A percentile compares a stretch with the other conserved stretches of the same genome.
phyloP scores from a whole-genome alignment of 164 flowering plant genomes.

The Umbilicus rupestris region DNA sequence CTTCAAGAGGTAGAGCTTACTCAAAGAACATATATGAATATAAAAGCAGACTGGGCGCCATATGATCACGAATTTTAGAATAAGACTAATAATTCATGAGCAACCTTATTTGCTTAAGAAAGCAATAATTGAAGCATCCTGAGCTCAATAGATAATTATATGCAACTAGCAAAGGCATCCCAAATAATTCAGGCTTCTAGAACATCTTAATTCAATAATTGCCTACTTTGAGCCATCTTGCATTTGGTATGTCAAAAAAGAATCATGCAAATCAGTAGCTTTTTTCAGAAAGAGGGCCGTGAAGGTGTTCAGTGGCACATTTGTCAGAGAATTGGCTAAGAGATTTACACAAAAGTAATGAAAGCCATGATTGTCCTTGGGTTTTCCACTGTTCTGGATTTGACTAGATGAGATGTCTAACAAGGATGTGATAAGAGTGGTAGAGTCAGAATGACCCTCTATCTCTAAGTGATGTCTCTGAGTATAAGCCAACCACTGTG shows the following conservation, averaged over 20 bases:
- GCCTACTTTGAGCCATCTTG: background rate
- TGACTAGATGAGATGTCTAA: constrained; percentile 4
- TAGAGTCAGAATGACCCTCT: background rate
- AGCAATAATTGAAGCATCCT: background rate
- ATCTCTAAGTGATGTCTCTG: background rate
- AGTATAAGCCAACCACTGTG: background rate
- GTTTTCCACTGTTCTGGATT: background rate
- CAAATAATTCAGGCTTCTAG: background rate
- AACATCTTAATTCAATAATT: background rate
- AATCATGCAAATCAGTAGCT: background rate
- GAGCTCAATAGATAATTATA: background rate
- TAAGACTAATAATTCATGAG: background rate
- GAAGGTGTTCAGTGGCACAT: background rate
- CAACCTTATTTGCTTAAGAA: background rate
- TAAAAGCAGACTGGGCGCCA: background rate
- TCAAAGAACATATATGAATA: background rate
- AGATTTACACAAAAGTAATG: background rate
- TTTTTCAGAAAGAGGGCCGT: background rate
- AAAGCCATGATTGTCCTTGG: background rate
- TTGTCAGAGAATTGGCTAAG: background rate
- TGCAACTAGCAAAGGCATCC: background rate
- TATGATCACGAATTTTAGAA: background rate
- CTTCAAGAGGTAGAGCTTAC: background rate
- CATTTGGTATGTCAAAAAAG: background rate
- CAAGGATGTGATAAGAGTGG: background rate